phyloP scores from a whole-genome alignment of 371 early-diverging fungal genomes.

The Haplosporangium sp. region DNA sequence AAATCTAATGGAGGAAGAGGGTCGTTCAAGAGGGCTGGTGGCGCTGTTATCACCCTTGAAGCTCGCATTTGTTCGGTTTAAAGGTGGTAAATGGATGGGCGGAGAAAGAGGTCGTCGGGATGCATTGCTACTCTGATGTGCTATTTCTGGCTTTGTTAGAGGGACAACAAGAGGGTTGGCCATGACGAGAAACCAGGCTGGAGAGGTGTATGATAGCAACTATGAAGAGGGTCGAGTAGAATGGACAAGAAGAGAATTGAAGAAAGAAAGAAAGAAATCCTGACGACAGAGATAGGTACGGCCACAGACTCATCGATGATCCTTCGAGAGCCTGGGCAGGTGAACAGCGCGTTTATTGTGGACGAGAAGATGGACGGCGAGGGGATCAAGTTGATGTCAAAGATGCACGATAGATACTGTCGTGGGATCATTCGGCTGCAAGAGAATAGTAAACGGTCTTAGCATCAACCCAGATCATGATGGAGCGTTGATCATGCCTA shows the following conservation, averaged over 20 bases:
- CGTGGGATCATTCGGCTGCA: background rate
- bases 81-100: background rate
- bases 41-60: background rate
- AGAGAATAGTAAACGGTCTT: background rate
- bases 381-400: background rate
- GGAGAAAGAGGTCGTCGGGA: background rate
- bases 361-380: background rate
- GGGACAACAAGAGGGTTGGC: background rate
- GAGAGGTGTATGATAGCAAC: no score
- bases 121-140: no score
- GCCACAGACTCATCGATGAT: background rate
- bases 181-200: background rate
- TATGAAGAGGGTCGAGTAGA: background rate
- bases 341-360: background rate
- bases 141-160: background rate
- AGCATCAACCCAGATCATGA: background rate
- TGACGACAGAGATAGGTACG: no score
- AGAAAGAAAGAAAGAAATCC: no score
- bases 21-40: background rate
- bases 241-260: background rate
- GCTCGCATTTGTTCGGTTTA: slow-evolving; percentile 7
- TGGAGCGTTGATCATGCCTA: background rate
- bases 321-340: background rate
- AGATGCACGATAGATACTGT: background rate
- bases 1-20: background rate